phyloP scores from a whole-genome alignment of 495 filamentous ascomycete genomes.

The Parmelia sp. region DNA sequence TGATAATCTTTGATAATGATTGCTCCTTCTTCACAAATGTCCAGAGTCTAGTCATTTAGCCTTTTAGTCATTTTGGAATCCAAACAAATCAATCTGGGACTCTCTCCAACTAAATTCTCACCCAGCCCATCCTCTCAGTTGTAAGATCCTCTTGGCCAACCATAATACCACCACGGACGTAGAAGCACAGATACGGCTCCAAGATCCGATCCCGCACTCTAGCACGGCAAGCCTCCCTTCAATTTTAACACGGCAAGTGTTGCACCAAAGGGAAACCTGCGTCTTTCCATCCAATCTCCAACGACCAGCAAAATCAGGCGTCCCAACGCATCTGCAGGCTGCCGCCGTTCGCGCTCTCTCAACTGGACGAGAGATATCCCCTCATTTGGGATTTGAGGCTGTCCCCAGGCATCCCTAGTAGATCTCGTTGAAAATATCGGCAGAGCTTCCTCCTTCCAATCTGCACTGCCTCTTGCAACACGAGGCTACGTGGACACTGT shows the following conservation, averaged over 20 bases:
- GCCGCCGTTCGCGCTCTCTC: not conserved
- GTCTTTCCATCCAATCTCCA: not conserved
- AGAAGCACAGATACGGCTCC: not conserved
- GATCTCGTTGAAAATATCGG: slow-evolving; percentile 5
- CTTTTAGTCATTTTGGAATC: not conserved
- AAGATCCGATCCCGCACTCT: not conserved
- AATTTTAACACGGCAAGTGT: not conserved
- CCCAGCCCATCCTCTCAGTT: not conserved
- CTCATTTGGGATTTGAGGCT: slow-evolving; percentile 2
- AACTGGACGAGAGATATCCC: not conserved
- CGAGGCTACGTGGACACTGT: slow-evolving; percentile 1
- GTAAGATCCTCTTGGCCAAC: not conserved
- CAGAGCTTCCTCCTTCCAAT: not conserved
- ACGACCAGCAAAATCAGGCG: not conserved
- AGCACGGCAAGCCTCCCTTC: not conserved
- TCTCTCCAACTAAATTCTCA: not conserved
- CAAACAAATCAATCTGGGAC: not conserved
- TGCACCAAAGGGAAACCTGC: not conserved
- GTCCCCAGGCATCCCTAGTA: not conserved
- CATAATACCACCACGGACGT: not conserved
- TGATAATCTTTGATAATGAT: too few relatives aligned
- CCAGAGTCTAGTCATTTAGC: too few relatives aligned
- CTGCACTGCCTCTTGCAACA: not conserved
- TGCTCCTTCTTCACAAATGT: too few relatives aligned
- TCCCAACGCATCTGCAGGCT: not conserved